A percentile compares a stretch with the other conserved stretches of the same genome.
Conservation (phyloP, 768 basidiomycete species). For the Russula sp. region DNA sequence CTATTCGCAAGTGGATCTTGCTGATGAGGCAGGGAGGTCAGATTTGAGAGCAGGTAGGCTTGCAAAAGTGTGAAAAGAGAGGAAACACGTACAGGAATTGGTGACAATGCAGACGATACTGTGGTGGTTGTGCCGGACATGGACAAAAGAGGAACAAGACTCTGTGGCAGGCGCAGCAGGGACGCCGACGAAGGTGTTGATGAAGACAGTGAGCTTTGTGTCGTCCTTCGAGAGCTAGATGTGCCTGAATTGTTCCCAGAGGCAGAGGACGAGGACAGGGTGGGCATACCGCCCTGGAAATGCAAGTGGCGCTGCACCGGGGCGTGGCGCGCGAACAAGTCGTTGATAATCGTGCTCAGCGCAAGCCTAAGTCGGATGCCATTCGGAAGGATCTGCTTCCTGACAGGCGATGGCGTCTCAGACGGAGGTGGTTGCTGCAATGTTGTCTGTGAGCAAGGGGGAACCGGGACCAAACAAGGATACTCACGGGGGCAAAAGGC, state of each 20-base stretch:
- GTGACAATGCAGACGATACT: slow-evolving; percentile 9
- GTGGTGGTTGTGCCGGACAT: slow-evolving; percentile 28
- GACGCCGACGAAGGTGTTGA: not conserved
- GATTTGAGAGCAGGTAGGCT: slow-evolving; percentile 16
- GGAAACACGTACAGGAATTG: slow-evolving; percentile 36
- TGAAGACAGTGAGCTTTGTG: slow-evolving; percentile 33
- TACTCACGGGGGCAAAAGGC: slow-evolving; percentile 41
- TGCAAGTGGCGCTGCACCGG: slow-evolving; percentile 39
- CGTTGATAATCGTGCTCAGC: slow-evolving; percentile 74
- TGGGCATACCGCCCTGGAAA: slow-evolving; percentile 27
- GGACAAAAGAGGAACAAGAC: slow-evolving; percentile 33
- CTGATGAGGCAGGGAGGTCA: slow-evolving; percentile 9
- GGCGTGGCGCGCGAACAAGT: slow-evolving; percentile 71
- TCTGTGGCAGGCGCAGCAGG: slow-evolving; percentile 7
- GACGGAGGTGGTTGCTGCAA: slow-evolving; percentile 40
- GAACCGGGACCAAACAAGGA: no score
- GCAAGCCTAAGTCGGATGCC: slow-evolving; percentile 77
- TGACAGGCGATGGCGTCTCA: slow-evolving; percentile 34
- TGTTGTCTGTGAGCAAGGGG: slow-evolving; percentile 45
- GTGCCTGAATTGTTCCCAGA: slow-evolving; percentile 33
- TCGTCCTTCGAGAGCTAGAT: slow-evolving; percentile 27
- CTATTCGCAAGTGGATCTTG: slow-evolving; percentile 27
- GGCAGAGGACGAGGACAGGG: slow-evolving; percentile 15
- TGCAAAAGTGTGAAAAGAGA: slow-evolving; percentile 18
- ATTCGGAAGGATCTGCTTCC: slow-evolving; percentile 70